Evolutionary conservation across 192 early-diverging fungal genomes (phyloP).

Genomic region (Podila epigama): DNA sequence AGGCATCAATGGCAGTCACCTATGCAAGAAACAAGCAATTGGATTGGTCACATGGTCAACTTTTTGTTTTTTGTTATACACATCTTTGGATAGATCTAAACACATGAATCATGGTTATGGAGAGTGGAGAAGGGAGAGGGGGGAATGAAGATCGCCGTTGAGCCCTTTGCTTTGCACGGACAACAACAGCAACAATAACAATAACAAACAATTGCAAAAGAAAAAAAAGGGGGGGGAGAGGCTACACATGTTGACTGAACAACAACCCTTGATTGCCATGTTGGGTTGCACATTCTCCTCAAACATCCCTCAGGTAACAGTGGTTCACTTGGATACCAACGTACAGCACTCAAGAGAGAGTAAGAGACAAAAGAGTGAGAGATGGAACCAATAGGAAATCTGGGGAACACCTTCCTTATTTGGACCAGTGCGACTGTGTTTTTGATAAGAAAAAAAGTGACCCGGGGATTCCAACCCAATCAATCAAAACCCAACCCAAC

Average conservation of each 20-base stretch:
- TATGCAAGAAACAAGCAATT: slow-evolving; percentile 3
- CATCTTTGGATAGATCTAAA: background rate
- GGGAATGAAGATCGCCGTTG: background rate
- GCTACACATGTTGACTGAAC: too few species aligned
- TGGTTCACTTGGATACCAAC: background rate
- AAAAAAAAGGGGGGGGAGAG: too few species aligned
- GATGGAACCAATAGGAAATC: too few species aligned
- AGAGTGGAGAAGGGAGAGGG: background rate
- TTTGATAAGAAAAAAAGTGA: background rate
- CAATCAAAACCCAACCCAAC: background rate
- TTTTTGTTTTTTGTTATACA: background rate
- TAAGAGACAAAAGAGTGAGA: background rate
- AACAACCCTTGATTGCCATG: too few species aligned
- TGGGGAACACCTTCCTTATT: background rate
- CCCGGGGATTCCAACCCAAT: background rate
- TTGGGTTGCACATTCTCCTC: too few species aligned
- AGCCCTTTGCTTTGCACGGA: background rate
- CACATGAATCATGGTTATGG: background rate
- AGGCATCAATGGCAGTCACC: slow-evolving; percentile 84
- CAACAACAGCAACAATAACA: too few species aligned
- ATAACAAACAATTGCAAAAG: too few species aligned
- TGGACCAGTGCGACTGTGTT: background rate
- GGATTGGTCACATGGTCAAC: background rate
- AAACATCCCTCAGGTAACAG: too few species aligned
- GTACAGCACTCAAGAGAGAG: background rate